A percentile compares a stretch with the other conserved stretches of the same genome.
Conservation (phyloP, 192 early-diverging fungal genomes). For the Pilaira anomala region DNA sequence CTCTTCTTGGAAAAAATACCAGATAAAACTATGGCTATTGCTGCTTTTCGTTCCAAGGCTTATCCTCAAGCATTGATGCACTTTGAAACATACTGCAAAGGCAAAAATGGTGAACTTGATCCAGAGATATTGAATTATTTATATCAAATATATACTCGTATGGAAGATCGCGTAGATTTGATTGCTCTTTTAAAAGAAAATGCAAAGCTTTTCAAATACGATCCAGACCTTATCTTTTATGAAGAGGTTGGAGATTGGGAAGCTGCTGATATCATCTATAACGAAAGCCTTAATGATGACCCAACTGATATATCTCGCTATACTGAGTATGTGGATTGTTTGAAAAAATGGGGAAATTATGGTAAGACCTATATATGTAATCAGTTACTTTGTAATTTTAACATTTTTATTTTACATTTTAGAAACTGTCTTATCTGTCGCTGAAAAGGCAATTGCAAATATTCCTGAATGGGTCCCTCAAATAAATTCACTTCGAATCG, state of each 20-base stretch:
- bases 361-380: constrained; percentile 51
- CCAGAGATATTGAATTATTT: constrained; percentile 37
- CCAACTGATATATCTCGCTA: constrained; percentile 42
- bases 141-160: constrained; percentile 54
- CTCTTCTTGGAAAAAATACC: constrained; percentile 59
- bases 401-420: too few species aligned
- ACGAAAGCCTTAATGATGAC: constrained; percentile 50
- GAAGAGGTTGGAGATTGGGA: constrained; percentile 64
- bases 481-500: constrained; percentile 49
- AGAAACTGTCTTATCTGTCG: background rate
- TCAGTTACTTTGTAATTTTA: too few species aligned
- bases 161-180: constrained; percentile 72
- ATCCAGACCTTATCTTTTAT: constrained; percentile 66
- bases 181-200: constrained; percentile 58
- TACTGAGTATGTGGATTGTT: constrained; percentile 64
- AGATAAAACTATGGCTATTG: constrained; percentile 56
- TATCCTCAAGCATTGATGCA: constrained; percentile 70
- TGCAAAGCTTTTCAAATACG: constrained; percentile 41
- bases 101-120: constrained; percentile 12
- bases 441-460: background rate
- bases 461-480: constrained; percentile 43
- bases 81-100: constrained; percentile 58
- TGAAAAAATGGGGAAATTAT: constrained; percentile 67
- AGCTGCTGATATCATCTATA: constrained; percentile 57
- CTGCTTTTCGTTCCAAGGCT: constrained; percentile 56